phyloP scores from a whole-genome alignment of 768 basidiomycete genomes.

The Lactifluus rugatus region DNA sequence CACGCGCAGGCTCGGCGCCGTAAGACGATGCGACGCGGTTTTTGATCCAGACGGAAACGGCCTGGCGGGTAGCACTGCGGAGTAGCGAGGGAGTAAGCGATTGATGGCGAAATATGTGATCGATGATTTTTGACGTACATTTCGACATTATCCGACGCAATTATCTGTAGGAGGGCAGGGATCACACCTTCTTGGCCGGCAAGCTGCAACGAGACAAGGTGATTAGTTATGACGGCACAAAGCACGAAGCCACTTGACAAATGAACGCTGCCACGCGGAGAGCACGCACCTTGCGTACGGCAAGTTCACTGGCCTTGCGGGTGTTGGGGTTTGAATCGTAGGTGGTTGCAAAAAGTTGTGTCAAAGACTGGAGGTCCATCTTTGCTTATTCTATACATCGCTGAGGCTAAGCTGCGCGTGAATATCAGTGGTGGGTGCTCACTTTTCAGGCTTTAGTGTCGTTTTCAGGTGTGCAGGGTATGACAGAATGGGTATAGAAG shows the following conservation, averaged over 20 bases:
- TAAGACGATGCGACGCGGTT: slow-evolving; percentile 74
- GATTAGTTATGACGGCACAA: slow-evolving; percentile 8
- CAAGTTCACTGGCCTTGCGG: slow-evolving; percentile 75
- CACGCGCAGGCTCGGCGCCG: slow-evolving; percentile 34
- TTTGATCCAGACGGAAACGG: slow-evolving; percentile 82
- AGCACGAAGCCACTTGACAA: slow-evolving; percentile 1
- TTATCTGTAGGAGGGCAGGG: slow-evolving; percentile 76
- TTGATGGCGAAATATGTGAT: neutral
- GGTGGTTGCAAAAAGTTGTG: slow-evolving; percentile 71
- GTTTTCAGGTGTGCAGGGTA: slow-evolving; percentile 7
- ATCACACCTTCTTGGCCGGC: slow-evolving; percentile 75
- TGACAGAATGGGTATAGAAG: slow-evolving; percentile 10
- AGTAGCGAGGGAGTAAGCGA: neutral
- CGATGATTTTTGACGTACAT: slow-evolving; percentile 41
- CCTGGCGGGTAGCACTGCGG: slow-evolving; percentile 70
- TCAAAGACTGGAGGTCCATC: slow-evolving; percentile 71
- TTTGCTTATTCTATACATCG: slow-evolving; percentile 5
- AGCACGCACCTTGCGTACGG: slow-evolving; percentile 67
- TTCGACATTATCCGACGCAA: slow-evolving; percentile 68
- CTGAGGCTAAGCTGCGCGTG: neutral
- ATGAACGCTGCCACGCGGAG: neutral
- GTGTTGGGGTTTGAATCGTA: slow-evolving; percentile 80
- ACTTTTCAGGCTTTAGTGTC: neutral
- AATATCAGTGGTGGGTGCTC: neutral
- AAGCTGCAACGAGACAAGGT: slow-evolving; percentile 37